Base-by-base conservation (phyloP, 2,329 filamentous ascomycete genomes). In the Madurella mycetomatis region DNA sequence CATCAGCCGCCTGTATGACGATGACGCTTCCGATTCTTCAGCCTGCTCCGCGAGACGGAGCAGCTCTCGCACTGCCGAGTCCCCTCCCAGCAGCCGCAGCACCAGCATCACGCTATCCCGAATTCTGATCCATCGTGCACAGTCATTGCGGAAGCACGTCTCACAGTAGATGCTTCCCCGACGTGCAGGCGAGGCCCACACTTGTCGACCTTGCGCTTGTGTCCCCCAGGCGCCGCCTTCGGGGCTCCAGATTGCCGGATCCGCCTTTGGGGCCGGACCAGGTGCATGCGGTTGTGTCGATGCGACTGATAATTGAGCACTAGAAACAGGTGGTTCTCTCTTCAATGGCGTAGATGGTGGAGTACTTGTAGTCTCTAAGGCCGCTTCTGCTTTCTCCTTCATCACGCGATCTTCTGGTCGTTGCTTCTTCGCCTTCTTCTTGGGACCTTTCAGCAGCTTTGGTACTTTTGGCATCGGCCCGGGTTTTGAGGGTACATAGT, bases 71-170 rank as follows among this genome's bases (percentile, higher is more conserved):
- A 59, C n/a, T 25, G 53, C 54, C 13, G 11, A 30, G 19, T 54
- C 55, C 1, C 48, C 47, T 11, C 56, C 58, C 0, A 60, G 45
- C n/a, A 59, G 17, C 5, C 12, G 8, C 30, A 60, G 41, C 9
- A 46, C 17, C 2, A 16, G 15, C 2, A 54, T 3, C 9, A 51
- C 41, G 9, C 32, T 25, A 18, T 55, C 51, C 13, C 54, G 51
- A 7, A 55, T 37, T 9, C 47, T 34, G 3, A 47, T 5, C 52
- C 53, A 58, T 7, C 54, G 46, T 8, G 47, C 44, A 9, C 53
- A 19, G 9, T 60, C 58, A n/a, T 55, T 25, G 16, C 45, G 56
- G 47, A 60, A 59, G 41, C 58, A 59, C 2, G 37, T 17, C 18
- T 59, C 52, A 47, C 58, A 60, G 39, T 49, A 54, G 43, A 60